Percentiles rank a stretch among this genome's conserved stretches.
Conservation (phyloP, 768 basidiomycete species). For the Krasilnikovozyma curviuscula region DNA sequence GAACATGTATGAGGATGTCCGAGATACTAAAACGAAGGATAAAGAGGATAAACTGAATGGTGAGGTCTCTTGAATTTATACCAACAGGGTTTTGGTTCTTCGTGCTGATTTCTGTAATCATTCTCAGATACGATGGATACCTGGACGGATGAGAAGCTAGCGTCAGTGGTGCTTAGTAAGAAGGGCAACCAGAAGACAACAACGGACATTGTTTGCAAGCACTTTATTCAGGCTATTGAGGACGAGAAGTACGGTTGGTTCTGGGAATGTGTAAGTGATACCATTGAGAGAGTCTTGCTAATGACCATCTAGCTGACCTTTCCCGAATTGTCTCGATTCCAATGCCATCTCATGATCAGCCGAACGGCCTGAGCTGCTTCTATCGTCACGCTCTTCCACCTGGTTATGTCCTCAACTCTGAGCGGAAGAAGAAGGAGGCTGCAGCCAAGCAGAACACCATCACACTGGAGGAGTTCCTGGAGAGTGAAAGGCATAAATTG, state of each 20-base stretch:
- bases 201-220: constrained; percentile 96
- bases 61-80: no score
- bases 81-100: no score
- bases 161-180: constrained; percentile 67
- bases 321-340: background rate
- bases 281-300: background rate
- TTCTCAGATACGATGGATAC: constrained; percentile 82
- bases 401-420: constrained; percentile 85
- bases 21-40: constrained; percentile 40
- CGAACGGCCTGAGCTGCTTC: constrained; percentile 47
- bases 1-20: constrained; percentile 72
- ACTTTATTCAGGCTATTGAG: constrained; percentile 92
- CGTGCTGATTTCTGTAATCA: no score
- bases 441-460: constrained; percentile 67
- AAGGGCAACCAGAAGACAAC: constrained; percentile 76
- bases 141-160: constrained; percentile 91
- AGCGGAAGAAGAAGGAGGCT: constrained; percentile 76
- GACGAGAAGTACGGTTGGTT: constrained; percentile 47
- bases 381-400: constrained; percentile 91
- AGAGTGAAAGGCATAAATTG: constrained; percentile 96
- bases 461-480: constrained; percentile 87
- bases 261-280: constrained; percentile 27
- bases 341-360: no score
- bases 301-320: background rate
- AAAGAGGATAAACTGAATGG: no score